Conservation (phyloP, 352 stramenopile species). For the Thalassiosira ordinaria region DNA sequence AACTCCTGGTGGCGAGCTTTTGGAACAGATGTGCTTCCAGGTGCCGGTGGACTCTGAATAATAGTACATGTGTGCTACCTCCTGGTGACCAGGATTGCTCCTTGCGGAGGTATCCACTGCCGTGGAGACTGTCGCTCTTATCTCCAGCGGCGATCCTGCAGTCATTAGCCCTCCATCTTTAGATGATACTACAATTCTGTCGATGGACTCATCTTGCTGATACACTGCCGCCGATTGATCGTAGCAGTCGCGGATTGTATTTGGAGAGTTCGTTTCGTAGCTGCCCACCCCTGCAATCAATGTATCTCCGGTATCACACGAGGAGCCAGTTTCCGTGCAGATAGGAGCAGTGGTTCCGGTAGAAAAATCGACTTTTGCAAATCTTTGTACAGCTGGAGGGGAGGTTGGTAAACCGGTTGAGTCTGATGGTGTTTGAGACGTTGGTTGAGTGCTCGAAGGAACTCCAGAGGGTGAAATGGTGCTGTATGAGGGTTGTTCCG, state of each 20-base stretch:
- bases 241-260: conserved; percentile 9
- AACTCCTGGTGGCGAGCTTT: neutral
- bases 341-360: too few relatives aligned
- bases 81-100: neutral
- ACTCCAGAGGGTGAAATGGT: too few relatives aligned
- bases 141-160: neutral
- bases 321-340: neutral
- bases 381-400: too few relatives aligned
- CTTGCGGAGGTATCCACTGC: neutral
- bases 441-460: too few relatives aligned
- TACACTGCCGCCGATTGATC: conserved; percentile 2
- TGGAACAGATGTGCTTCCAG: neutral
- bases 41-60: neutral
- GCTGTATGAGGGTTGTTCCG: too few relatives aligned
- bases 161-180: neutral
- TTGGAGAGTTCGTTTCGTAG: conserved; percentile 8
- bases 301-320: neutral
- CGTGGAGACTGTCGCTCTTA: neutral
- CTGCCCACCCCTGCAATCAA: neutral
- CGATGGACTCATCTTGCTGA: conserved; percentile 13
- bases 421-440: too few relatives aligned
- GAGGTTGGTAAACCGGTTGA: too few relatives aligned
- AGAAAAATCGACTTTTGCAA: too few relatives aligned
- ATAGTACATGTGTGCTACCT: neutral
- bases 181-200: conserved; percentile 5